Conservation (phyloP, 108 stramenopile species). For the Nannochloropsis salina region DNA sequence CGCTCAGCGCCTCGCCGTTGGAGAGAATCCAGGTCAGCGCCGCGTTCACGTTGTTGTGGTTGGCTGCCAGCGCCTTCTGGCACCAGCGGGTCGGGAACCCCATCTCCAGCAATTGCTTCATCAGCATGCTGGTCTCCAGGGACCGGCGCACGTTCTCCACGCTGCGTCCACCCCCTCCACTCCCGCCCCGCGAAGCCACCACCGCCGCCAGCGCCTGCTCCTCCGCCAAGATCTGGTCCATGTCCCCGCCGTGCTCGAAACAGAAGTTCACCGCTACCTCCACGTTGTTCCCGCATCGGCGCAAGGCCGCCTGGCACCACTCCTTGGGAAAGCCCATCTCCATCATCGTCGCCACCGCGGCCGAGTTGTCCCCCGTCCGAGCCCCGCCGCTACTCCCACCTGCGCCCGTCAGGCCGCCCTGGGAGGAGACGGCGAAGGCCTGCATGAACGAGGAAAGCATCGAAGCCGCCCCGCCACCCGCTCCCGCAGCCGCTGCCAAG, state of each 20-base stretch:
- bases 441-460: conserved; percentile 24
- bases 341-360: conserved; percentile 36
- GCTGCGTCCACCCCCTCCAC: conserved; percentile 42
- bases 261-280: conserved; percentile 92
- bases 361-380: neutral
- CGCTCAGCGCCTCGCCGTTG: conserved; percentile 73
- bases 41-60: conserved; percentile 83
- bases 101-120: conserved; percentile 87
- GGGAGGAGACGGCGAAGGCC: conserved; percentile 3
- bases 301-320: conserved; percentile 64
- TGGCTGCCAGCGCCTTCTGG: conserved; percentile 75
- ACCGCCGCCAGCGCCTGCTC: conserved; percentile 27
- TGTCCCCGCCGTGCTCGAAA: conserved; percentile 82
- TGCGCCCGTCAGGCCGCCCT: neutral
- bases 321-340: conserved; percentile 59
- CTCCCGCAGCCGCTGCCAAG: neutral
- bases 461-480: neutral
- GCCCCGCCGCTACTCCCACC: neutral
- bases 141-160: conserved; percentile 19
- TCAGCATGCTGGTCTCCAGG: conserved; percentile 47
- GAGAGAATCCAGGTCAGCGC: conserved; percentile 92
- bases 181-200: neutral
- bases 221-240: conserved; percentile 76
- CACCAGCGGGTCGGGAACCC: conserved; percentile 92
- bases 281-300: conserved; percentile 77